Evolutionary conservation across 371 early-diverging fungal species (phyloP), one percentile per base, ranked within the genome.

Genomic region (Syncephalastrum sp.): DNA sequence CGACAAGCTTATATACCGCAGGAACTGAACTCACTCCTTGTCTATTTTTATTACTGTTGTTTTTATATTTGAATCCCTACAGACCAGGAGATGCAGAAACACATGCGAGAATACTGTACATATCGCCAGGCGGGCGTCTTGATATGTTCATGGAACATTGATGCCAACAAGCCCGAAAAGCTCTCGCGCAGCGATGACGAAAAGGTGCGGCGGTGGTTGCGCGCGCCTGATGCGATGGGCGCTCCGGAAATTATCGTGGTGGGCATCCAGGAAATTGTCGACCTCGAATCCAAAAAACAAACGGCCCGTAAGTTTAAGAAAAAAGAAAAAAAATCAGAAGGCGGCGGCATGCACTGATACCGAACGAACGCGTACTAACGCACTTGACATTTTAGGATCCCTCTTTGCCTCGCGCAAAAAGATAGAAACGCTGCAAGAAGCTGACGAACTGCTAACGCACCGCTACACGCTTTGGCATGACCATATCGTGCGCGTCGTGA

Each of bases 191-290:
- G 72, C n/a, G 65, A 82, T 69, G 53, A 69, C 58, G 49, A 74
- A 60, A 42, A 69, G 67, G 44, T 77, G 62, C 45, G 56, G 33
- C 53, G 70, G 63, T 87, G 85, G 86, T 59, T 88, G 8, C 66
- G 70, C 0, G 47, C 16, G 6, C 47, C 23, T 0, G 29, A 42
- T 3, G 68, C 75, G 47, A 79, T 77, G 54, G 66, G 77, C 8
- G 74, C 75, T 25, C 91, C 95, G 3, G 90, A 91, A 60, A 81
- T 95, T 38, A 87, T 92, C 62, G 88, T 89, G 4, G 74, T 93
- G 42, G 92, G 91, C 3, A 85, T 93, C 57, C 95, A 95, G 70
- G 95, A 95, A 69, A 83, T 91, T 53, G 88, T 93, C 1, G 90
- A 93, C 61, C 69, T 95, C 43, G 92, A 93, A 63, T 84, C 84